Base-by-base conservation (phyloP, 148 eudicot species). In the Rhododendron griersonianum region DNA sequence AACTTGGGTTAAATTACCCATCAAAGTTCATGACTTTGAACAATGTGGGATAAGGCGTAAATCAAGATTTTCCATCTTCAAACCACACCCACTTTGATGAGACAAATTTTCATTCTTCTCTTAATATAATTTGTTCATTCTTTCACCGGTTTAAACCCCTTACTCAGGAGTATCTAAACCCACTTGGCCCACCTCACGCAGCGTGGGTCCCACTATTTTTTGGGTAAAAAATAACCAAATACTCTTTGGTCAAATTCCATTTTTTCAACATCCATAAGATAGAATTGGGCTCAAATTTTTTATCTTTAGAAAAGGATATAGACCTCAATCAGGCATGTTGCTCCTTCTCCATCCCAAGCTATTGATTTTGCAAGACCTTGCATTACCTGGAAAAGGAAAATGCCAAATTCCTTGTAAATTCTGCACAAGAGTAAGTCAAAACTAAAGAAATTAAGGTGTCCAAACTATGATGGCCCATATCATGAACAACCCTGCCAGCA, bases 261-360 rank as follows among this genome's bases (percentile, higher is more conserved):
- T 55, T 55, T 55, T 55, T 23, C 61, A 55, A 39, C n/a, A 80
- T 14, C 7, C 7, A 15, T 53, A 53, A 80, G 10, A 48, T 2
- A 4, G 61, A 76, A 50, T 53, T 11, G 30, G 48, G 30, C n/a
- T 14, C 13, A 37, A 87, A 37, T 11, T 4, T 30, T 45, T 9
- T 3, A 18, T 21, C 78, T 13, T 37, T 11, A 63, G 41, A 35
- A 33, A 45, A 69, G 47, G 11, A 83, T 51, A 85, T 87, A 84
- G 30, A 97, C 99, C 99, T 97, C 98, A 71, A 97, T 95, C 84
- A 97, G 89, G 91, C 99, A 97, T 83, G 99, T 97, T 86, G 99
- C 99, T 47, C 99, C 99, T 93, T 97, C 99, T 83, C 99, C 99
- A 89, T 97, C 99, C 98, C 95, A 97, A 88, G 99, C 98, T 86